Conservation (phyloP, 768 basidiomycete species). For the Leucosporidium yakuticum region DNA sequence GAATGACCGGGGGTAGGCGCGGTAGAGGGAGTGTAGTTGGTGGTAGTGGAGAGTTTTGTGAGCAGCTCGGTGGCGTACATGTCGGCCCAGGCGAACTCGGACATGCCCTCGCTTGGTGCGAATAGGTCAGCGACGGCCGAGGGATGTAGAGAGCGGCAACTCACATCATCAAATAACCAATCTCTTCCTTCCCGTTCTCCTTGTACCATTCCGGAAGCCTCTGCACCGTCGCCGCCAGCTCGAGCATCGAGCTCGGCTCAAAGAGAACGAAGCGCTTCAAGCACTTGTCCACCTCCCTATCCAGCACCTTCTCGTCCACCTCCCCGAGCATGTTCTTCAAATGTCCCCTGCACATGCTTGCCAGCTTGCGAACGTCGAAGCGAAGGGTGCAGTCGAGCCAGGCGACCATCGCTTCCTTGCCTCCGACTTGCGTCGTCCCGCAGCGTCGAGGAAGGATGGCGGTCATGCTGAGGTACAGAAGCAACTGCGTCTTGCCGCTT, state of each 20-base stretch:
- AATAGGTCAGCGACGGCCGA: conserved; percentile 54
- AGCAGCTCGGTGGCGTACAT: conserved; percentile 56
- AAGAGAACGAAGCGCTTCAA: conserved; percentile 63
- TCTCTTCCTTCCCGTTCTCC: conserved; percentile 47
- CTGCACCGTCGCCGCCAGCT: conserved; percentile 63
- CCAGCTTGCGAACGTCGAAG: no score
- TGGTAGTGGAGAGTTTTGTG: neutral
- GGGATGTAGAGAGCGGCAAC: no score
- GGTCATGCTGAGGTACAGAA: no score
- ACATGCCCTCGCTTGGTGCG: conserved; percentile 68
- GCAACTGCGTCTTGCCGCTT: no score
- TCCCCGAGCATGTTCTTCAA: no score
- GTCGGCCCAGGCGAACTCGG: conserved; percentile 72
- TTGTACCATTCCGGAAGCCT: conserved; percentile 52
- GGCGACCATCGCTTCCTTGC: no score
- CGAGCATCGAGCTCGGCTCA: conserved; percentile 58
- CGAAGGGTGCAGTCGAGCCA: no score
- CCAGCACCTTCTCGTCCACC: conserved; percentile 11
- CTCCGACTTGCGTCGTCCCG: no score
- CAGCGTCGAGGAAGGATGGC: no score
- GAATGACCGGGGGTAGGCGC: conserved; percentile 37
- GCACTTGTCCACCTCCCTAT: conserved; percentile 42
- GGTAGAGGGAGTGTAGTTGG: conserved; percentile 13
- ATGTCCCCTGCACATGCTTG: no score
- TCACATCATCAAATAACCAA: no score